Evolutionary conservation across 192 early-diverging fungal species (phyloP), one percentile per base, ranked within the genome.

Genomic region (Backusella sp.): DNA sequence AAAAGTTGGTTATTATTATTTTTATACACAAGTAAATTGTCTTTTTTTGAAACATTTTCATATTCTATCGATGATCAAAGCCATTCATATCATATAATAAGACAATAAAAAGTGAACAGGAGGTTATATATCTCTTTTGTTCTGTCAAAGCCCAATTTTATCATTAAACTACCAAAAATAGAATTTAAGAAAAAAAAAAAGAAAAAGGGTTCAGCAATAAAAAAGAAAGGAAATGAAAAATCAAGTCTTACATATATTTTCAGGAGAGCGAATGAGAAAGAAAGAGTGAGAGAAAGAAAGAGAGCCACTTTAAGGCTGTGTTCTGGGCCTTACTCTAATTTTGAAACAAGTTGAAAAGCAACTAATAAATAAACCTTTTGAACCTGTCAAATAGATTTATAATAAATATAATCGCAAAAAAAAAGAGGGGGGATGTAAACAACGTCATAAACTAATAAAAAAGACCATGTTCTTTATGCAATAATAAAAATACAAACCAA

Each of bases 251-350:
- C 5, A 8, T 39, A 39, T 39, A 32, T 39, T 39, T 49, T n/a
- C 19, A 49, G 46, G 46, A 49, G 46, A 49, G 46, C 1, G 17
- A 49, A 49, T 19, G 46, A 49, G 6, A 49, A 17, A 44, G 42
- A 44, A 44, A 14, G 42, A 44, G 14, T 23, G 3, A 56, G 11
- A 56, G 11, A 56, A 1, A 56, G n/a, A 21, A 21, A 59, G 9
- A 62, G 56, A 62, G 23, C 56, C 56, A 62, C 56, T 28, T 62
- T 62, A 12, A 62, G 56, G 56, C 56, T 62, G 56, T 62, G 56
- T 62, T 62, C 56, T 62, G 21, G 56, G 26, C 56, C 26, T 14
- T 23, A 14, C 28, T 62, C 56, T 62, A 62, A 62, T 62, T 28
- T 62, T 26, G 21, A 14, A 62, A 12, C 21, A 62, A 62, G 26